Conservation (phyloP, 306 rosid species). For the Gillenia trifoliata region DNA sequence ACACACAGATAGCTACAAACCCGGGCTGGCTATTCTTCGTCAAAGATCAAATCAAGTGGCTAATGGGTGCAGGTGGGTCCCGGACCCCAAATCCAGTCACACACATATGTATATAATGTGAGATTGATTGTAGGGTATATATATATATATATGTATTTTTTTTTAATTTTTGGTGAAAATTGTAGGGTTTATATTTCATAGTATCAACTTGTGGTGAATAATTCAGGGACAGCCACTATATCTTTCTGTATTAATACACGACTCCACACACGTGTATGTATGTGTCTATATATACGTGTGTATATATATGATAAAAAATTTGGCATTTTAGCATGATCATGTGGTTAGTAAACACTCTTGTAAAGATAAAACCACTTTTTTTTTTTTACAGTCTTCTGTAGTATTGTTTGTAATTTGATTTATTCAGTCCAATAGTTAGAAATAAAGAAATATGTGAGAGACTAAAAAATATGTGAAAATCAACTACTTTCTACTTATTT, state of each 20-base stretch:
- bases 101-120: slow-evolving; percentile 25
- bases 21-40: slow-evolving; percentile 31
- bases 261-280: background rate
- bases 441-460: no score
- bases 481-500: no score
- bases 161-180: background rate
- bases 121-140: slow-evolving; percentile 16
- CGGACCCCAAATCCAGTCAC: slow-evolving; percentile 18
- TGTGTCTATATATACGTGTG: no score
- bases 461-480: no score
- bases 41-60: slow-evolving; percentile 46
- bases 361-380: no score
- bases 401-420: no score
- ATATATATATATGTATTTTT: no score
- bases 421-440: no score
- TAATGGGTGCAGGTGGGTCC: slow-evolving; percentile 44
- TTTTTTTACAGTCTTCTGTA: no score
- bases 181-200: slow-evolving; percentile 5
- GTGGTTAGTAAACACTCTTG: no score
- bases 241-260: slow-evolving; percentile 13
- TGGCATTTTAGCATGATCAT: no score
- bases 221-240: background rate
- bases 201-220: slow-evolving; percentile 7
- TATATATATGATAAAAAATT: no score
- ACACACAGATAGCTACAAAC: slow-evolving; percentile 69